Evolutionary conservation across 805 yeast species (phyloP), one percentile per base, ranked within the genome.

Genomic region (Lachancea sp.): DNA sequence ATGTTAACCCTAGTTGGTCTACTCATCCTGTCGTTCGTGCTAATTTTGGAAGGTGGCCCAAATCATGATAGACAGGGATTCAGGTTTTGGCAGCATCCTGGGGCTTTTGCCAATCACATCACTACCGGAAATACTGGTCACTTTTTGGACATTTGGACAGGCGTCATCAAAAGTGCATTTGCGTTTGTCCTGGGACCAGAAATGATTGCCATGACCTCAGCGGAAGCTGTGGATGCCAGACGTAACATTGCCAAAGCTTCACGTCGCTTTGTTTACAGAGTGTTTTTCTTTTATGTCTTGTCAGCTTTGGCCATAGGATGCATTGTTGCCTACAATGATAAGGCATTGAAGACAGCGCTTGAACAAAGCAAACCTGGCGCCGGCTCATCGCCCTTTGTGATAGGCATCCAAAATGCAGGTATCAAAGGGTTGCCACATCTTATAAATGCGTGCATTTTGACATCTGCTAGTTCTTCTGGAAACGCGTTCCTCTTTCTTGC

Each of bases 21-120:
- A 49, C 77, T 81, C 45, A 62, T 81, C 29, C 64, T 75, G 36
- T 76, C 81, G 49, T 63, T 77, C 57, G 71, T 78, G 31, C 75
- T 80, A 48, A 78, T 79, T 52, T 76, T 78, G 56, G 85, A 85
- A 48, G 85, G 85, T 49, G 83, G 78, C 38, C 85, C 86, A 49
- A 65, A 60, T 53, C 64, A 59, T 41, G 59, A 74, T 42, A 39
- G 37, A n/a, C 64, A 74, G 36, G 86, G 86, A 6, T 80, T 79
- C 70, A 77, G 79, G 51, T 79, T 70, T 63, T 80, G 86, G 86
- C 62, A 68, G 31, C 48, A 66, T 46, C 81, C 81, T 9, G 81
- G 81, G 52, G 77, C 81, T 0, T 57, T 59, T 42, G 49, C 29
- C 19, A 45, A 46, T 47, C 50, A 33, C 62, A 66, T 48, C 56